A percentile compares a stretch with the other conserved stretches of the same genome.
Evolutionary conservation across 805 yeast species (phyloP).

Genomic region (Lachancea quebecensis): DNA sequence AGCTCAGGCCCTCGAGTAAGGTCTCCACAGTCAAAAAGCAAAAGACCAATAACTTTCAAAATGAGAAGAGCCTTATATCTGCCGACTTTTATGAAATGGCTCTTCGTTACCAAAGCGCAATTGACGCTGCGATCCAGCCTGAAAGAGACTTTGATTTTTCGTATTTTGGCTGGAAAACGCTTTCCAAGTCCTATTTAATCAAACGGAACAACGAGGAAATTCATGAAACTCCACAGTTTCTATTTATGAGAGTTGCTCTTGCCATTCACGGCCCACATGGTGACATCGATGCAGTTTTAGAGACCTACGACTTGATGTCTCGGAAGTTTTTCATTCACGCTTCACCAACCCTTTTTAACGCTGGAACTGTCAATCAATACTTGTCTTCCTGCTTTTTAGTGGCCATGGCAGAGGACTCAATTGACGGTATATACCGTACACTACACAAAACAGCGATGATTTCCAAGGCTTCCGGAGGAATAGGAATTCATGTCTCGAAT

Average conservation of each 20-base stretch:
- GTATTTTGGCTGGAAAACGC: slow-evolving; percentile 83
- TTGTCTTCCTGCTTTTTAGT: slow-evolving; percentile 90
- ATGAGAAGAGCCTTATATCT: slow-evolving; percentile 42
- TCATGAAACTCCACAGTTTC: slow-evolving; percentile 81
- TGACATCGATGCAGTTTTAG: slow-evolving; percentile 54
- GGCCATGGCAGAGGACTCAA: slow-evolving; percentile 87
- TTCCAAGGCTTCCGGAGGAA: slow-evolving; percentile 91
- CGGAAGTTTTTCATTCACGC: slow-evolving; percentile 76
- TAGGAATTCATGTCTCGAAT: slow-evolving; percentile 81
- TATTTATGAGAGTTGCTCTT: slow-evolving; percentile 82
- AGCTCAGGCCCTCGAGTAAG: neutral
- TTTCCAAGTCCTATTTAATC: slow-evolving; percentile 75
- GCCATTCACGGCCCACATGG: slow-evolving; percentile 70
- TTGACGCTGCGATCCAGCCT: slow-evolving; percentile 63
- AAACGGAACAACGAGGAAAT: slow-evolving; percentile 45
- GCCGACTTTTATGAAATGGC: slow-evolving; percentile 57
- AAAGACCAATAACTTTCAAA: neutral
- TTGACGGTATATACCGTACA: slow-evolving; percentile 88
- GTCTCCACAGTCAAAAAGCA: slow-evolving; percentile 2
- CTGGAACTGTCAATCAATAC: slow-evolving; percentile 77
- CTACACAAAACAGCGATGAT: slow-evolving; percentile 81
- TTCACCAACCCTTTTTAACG: slow-evolving; percentile 87
- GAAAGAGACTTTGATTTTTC: slow-evolving; percentile 69
- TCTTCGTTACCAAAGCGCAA: slow-evolving; percentile 47
- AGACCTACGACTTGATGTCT: slow-evolving; percentile 85